phyloP scores from a whole-genome alignment of 2,329 filamentous ascomycete species.

The Colletotrichum tamarilloi region DNA sequence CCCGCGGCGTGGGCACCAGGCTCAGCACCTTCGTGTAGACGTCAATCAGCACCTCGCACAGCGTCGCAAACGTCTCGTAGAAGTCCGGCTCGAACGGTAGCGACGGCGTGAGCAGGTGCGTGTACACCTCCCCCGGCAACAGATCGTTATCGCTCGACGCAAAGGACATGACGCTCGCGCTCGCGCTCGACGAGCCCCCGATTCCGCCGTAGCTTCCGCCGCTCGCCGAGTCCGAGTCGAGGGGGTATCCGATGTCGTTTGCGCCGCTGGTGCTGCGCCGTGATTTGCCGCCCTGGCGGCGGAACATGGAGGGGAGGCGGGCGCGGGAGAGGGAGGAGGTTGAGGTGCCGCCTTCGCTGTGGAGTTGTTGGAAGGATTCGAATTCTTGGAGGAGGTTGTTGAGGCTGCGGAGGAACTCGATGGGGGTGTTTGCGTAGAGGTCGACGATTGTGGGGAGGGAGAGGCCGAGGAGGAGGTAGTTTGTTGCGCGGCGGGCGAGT shows the following conservation, averaged over 20 bases:
- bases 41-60: slow-evolving; percentile 96
- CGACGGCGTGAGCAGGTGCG: slow-evolving; percentile 87
- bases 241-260: slow-evolving; percentile 48
- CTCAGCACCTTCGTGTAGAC: slow-evolving; percentile 84
- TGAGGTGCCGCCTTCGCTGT: slow-evolving; percentile 79
- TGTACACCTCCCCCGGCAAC: slow-evolving; percentile 86
- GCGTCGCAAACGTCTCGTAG: slow-evolving; percentile 93
- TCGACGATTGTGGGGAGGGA: slow-evolving; percentile 92
- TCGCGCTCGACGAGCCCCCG: slow-evolving; percentile 44
- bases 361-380: slow-evolving; percentile 90
- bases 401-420: slow-evolving; percentile 88
- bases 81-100: slow-evolving; percentile 98
- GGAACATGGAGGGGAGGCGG: slow-evolving; percentile 86
- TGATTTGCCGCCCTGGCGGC: slow-evolving; percentile 70
- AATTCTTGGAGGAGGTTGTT: slow-evolving; percentile 91
- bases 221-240: slow-evolving; percentile 42
- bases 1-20: slow-evolving; percentile 79
- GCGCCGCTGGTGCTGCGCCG: slow-evolving; percentile 63
- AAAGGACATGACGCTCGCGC: slow-evolving; percentile 65
- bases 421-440: slow-evolving; percentile 80
- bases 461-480: slow-evolving; percentile 91
- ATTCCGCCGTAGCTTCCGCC: slow-evolving; percentile 41
- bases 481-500: slow-evolving; percentile 89
- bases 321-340: slow-evolving; percentile 79
- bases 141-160: slow-evolving; percentile 72